Conservation (phyloP, 2,329 filamentous ascomycete genomes). For the Ascochyta clinopodiicola region DNA sequence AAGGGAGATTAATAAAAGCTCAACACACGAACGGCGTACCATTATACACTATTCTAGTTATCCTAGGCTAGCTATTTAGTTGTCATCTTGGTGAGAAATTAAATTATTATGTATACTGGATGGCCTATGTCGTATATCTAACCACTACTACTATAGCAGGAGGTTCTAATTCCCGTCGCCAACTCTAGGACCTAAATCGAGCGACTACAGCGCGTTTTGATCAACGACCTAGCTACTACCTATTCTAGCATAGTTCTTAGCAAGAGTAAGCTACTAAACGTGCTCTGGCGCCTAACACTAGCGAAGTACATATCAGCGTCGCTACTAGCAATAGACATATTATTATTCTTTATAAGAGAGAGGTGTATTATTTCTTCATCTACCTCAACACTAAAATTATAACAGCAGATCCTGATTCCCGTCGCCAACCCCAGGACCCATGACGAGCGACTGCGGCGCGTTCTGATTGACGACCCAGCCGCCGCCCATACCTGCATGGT, state of each 20-base stretch:
- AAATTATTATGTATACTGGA: too few species aligned
- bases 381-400: not conserved
- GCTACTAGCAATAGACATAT: constrained; percentile 74
- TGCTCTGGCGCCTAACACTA: constrained; percentile 53
- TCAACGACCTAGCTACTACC: constrained; percentile 47
- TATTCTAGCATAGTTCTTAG: constrained; percentile 34
- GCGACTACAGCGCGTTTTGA: constrained; percentile 42
- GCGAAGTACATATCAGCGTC: constrained; percentile 92
- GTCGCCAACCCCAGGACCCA: constrained; percentile 37
- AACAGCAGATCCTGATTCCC: constrained; percentile 42
- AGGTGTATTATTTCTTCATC: not conserved
- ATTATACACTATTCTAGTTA: too few species aligned
- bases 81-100: too few species aligned
- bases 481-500: constrained; percentile 36
- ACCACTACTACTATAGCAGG: constrained; percentile 22
- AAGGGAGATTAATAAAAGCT: too few species aligned
- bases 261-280: constrained; percentile 45
- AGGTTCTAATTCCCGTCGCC: constrained; percentile 42
- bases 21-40: too few species aligned
- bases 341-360: constrained; percentile 22
- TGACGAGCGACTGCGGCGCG: constrained; percentile 38
- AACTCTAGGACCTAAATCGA: constrained; percentile 36
- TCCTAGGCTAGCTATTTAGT: too few species aligned
- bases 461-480: constrained; percentile 49
- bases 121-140: not conserved